Base-by-base conservation (phyloP, 352 stramenopile genomes). In the Phytophthora cryptogea region DNA sequence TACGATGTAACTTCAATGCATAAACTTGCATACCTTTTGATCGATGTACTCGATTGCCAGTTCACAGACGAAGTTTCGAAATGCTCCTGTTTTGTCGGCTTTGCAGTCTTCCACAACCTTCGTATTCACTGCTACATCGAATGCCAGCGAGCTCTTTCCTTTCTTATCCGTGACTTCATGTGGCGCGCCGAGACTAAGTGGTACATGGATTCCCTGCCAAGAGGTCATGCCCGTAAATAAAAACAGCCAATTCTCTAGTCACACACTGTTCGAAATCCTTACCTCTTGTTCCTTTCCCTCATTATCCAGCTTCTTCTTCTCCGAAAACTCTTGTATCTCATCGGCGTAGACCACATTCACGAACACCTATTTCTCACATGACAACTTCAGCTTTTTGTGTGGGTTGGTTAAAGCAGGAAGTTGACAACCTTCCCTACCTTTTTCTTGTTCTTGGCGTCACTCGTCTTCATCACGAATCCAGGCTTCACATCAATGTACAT, bases 1-100 rank as follows among this genome's bases (percentile, higher is more conserved):
- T 46, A 5, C 10, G 6, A 31, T 8, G 14, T 16, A 23, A 23
- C 20, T 16, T 28, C 16, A 14, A 33, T n/a, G 4, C 8, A 35
- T 26, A 30, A 33, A 13, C 3, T 2, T 1, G 27, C 26, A 8
- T 66, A 90, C 80, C 74, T 94, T 94, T 55, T 90, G 78, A 40
- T 89, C 79, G 30, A 94, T 84, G 54, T 92, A 92, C 46, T 94
- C 76, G 43, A 92, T 83, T 23, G 85, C 80, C 8, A 94, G 43
- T 36, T 94, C 79, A 48, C 85, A 94, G 33, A 94, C 78, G 74
- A 94, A 94, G 49, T 92, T 86, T 32, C 83, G 79, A 30, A 94
- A 92, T 13, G 83, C 52, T 1, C 83, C 85, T 1, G 76, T 86
- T 57, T 73, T 83, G 63, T 94, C 85, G 13, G 50, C 27, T 57